Percentiles rank a stretch among this genome's conserved stretches.
Evolutionary conservation across 192 early-diverging fungal species (phyloP).

Genomic region (Jimgerdemannia flammicorona): DNA sequence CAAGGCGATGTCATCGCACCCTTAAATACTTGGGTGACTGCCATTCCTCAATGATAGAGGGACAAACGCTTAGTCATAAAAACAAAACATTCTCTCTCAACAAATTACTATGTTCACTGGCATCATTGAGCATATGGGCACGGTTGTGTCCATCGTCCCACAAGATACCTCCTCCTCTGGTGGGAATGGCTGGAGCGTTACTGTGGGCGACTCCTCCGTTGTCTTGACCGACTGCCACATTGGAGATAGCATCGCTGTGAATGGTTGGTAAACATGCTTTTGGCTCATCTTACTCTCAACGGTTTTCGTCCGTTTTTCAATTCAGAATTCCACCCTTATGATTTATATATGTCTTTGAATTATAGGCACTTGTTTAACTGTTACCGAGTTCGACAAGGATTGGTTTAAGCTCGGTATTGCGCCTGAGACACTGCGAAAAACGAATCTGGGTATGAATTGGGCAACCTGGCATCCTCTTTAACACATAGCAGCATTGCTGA

Average conservation of each 20-base stretch:
- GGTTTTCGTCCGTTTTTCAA: not conserved
- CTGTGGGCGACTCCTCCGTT: conserved; percentile 61
- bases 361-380: conserved; percentile 89
- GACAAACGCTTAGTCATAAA: not conserved
- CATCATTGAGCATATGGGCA: conserved; percentile 91
- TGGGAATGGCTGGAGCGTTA: conserved; percentile 85
- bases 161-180: conserved; percentile 75
- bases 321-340: not conserved
- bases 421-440: conserved; percentile 90
- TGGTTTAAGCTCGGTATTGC: conserved; percentile 90
- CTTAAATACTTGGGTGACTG: too few relatives aligned
- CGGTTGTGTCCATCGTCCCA: conserved; percentile 57
- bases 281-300: not conserved
- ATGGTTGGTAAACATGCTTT: conserved; percentile 52
- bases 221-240: conserved; percentile 83
- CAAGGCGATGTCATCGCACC: too few relatives aligned
- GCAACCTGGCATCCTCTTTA: not conserved
- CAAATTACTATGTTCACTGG: conserved; percentile 88
- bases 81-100: conserved; percentile 2
- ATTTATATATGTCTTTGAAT: not conserved
- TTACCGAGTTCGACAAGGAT: conserved; percentile 83
- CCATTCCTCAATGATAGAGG: too few relatives aligned
- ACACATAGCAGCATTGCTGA: not conserved
- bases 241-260: conserved; percentile 93
- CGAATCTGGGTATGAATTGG: conserved; percentile 71